Conservation (phyloP, 2,329 filamentous ascomycete species). For the Microsporum ferrugineum region DNA sequence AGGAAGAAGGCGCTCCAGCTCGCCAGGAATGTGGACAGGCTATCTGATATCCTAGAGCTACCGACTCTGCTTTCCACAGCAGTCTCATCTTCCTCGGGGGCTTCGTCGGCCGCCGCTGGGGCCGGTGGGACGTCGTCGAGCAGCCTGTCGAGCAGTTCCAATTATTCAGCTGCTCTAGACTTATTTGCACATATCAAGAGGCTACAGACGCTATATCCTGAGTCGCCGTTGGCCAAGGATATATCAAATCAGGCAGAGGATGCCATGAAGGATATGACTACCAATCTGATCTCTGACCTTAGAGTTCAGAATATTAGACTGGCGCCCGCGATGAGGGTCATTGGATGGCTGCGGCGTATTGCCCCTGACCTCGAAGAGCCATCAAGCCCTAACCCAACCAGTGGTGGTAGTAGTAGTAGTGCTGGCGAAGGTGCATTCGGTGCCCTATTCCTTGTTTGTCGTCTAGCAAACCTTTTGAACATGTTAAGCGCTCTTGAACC, state of each 20-base stretch:
- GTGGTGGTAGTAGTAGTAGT: slow-evolving; percentile 9
- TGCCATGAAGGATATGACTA: slow-evolving; percentile 79
- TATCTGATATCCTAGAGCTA: slow-evolving; percentile 83
- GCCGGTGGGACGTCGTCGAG: slow-evolving; percentile 15
- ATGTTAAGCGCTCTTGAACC: slow-evolving; percentile 78
- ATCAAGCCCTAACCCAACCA: slow-evolving; percentile 14
- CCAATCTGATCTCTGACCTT: slow-evolving; percentile 67
- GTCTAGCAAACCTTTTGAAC: slow-evolving; percentile 64
- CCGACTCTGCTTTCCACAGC: slow-evolving; percentile 75
- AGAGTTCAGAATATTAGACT: slow-evolving; percentile 72
- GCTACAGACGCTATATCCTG: slow-evolving; percentile 68
- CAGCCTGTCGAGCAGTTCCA: slow-evolving; percentile 42
- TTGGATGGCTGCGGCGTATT: slow-evolving; percentile 81
- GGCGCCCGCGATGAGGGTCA: slow-evolving; percentile 76
- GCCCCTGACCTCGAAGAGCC: slow-evolving; percentile 61
- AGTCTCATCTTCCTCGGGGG: slow-evolving; percentile 32
- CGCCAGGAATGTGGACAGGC: slow-evolving; percentile 73
- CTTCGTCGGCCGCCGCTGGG: slow-evolving; percentile 19
- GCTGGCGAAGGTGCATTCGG: slow-evolving; percentile 58
- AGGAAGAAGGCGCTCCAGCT: slow-evolving; percentile 72
- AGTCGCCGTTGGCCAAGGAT: slow-evolving; percentile 61
- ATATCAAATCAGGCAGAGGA: slow-evolving; percentile 68
- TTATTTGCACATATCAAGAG: slow-evolving; percentile 87
- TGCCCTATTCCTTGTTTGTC: slow-evolving; percentile 75
- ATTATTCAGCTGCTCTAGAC: slow-evolving; percentile 82